These are phyloP conservation scores for Calonectria naviculata DNA, from an alignment of 2,329 filamentous ascomycete genomes.

Conservation along the genomic window DNA sequence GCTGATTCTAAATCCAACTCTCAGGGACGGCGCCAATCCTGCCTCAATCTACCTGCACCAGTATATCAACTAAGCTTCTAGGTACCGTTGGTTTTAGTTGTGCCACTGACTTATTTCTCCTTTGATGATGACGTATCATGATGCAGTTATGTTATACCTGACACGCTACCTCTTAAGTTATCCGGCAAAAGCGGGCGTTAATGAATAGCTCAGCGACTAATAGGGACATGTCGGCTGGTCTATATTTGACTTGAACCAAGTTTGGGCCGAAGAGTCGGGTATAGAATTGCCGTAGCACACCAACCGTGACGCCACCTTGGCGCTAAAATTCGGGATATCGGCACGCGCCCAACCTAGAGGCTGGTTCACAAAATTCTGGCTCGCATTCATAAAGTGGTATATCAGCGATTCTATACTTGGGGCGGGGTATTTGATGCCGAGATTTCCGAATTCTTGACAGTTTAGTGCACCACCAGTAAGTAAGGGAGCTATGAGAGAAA, in stretches of 20 bases:
- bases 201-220: not conserved
- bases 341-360: not conserved
- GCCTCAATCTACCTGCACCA: not conserved
- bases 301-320: not conserved
- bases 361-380: not conserved
- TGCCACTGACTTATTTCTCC: not conserved
- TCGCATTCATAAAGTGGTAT: not conserved
- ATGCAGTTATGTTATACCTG: not conserved
- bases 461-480: not conserved
- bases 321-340: constrained; percentile 14
- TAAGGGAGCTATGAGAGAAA: too few relatives aligned
- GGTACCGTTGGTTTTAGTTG: not conserved
- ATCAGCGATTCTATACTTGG: not conserved
- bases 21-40: not conserved
- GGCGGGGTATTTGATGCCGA: not conserved
- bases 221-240: not conserved
- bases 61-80: not conserved
- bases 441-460: not conserved
- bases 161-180: not conserved
- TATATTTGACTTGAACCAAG: not conserved
- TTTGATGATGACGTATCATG: constrained; percentile 10
- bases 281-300: constrained; percentile 2
- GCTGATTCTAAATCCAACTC: not conserved
- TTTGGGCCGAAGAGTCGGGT: not conserved
- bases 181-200: constrained; percentile 4